phyloP scores from a whole-genome alignment of 75 land plant species.

The Sequoiadendron giganteum region DNA sequence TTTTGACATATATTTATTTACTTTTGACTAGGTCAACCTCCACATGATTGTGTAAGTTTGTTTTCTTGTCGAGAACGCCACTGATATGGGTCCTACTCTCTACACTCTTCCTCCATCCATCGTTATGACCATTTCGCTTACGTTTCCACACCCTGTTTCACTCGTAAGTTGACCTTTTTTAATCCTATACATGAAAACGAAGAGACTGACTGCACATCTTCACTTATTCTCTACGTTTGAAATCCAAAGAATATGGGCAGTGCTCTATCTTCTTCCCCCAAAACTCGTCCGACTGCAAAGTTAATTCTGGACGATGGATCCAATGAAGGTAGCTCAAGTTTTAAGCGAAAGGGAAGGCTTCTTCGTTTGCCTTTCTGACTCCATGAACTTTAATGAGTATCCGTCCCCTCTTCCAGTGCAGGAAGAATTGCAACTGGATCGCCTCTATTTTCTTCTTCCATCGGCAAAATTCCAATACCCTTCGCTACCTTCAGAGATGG shows the following conservation, averaged over 20 bases:
- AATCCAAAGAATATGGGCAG: slow-evolving; percentile 11
- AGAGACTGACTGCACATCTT: too few relatives aligned
- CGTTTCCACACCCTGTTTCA: background rate
- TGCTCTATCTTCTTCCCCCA: slow-evolving; percentile 38
- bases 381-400: slow-evolving; percentile 7
- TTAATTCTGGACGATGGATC: slow-evolving; percentile 35
- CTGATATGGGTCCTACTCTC: too few relatives aligned
- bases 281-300: slow-evolving; percentile 33
- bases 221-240: too few relatives aligned
- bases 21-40: too few relatives aligned
- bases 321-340: slow-evolving; percentile 38
- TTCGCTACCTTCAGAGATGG: slow-evolving; percentile 15
- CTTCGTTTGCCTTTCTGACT: slow-evolving; percentile 3
- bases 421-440: slow-evolving; percentile 20
- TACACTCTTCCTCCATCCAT: too few relatives aligned
- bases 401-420: slow-evolving; percentile 3
- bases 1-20: too few relatives aligned
- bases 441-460: slow-evolving; percentile 38
- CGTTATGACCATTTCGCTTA: slow-evolving; percentile 2
- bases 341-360: background rate
- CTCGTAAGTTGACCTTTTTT: too few relatives aligned
- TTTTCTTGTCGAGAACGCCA: too few relatives aligned
- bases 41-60: too few relatives aligned
- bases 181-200: too few relatives aligned
- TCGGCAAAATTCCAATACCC: background rate